Evolutionary conservation across 306 rosid genomes (phyloP).

Genomic region (Quercus ilex): DNA sequence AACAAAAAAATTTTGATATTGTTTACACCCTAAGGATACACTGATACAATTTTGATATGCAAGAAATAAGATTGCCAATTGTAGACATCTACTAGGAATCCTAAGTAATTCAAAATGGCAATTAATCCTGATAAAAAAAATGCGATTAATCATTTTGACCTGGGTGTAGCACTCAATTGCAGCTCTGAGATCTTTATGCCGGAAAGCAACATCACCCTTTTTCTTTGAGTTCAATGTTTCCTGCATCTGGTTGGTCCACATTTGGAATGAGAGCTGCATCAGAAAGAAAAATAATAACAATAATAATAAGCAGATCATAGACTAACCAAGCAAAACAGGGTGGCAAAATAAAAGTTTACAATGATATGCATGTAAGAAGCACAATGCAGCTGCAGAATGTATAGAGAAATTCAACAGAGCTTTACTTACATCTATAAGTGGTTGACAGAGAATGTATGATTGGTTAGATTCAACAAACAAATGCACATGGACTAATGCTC

Average conservation of each 20-base stretch:
- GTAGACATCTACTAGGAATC: background rate
- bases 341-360: background rate
- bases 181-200: constrained; percentile 67
- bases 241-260: constrained; percentile 99
- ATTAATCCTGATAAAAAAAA: background rate
- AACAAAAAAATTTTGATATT: background rate
- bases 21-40: background rate
- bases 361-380: background rate
- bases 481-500: background rate
- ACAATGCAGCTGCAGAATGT: background rate
- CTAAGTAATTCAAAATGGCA: constrained; percentile 4
- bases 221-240: constrained; percentile 88
- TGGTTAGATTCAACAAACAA: background rate
- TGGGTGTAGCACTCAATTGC: constrained; percentile 73
- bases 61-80: constrained; percentile 1
- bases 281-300: background rate
- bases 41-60: background rate
- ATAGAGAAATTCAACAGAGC: constrained; percentile 2
- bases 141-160: constrained; percentile 36
- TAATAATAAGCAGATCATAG: constrained; percentile 1
- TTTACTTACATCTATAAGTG: background rate
- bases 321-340: constrained; percentile 1
- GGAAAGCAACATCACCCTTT: constrained; percentile 82
- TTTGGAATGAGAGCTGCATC: constrained; percentile 90
- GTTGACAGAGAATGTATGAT: background rate